Evolutionary conservation across 306 rosid species (phyloP).

Genomic region (Trifolium subterraneum): DNA sequence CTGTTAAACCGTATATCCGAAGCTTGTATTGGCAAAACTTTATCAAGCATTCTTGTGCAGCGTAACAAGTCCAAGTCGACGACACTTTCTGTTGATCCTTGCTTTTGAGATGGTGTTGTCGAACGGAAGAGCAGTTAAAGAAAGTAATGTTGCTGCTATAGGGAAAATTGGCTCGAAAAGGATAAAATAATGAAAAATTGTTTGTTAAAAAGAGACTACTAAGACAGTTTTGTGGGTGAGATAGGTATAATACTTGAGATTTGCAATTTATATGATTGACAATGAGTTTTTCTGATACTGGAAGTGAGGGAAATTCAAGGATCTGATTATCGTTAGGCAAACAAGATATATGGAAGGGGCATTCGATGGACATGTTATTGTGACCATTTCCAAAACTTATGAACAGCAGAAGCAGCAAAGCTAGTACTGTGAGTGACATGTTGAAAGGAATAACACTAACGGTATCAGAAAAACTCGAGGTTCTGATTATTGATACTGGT

Average conservation of each 20-base stretch:
- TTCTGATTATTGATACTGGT: too few species aligned
- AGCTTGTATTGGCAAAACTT: neutral
- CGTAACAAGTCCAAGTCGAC: neutral
- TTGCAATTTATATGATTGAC: neutral
- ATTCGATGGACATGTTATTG: neutral
- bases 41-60: neutral
- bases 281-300: neutral
- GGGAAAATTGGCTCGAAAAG: neutral
- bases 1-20: neutral
- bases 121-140: conserved; percentile 12
- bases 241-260: neutral
- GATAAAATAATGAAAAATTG: conserved; percentile 26
- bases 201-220: neutral
- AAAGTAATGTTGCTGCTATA: neutral
- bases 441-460: too few species aligned
- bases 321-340: neutral
- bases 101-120: neutral
- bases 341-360: conserved; percentile 12
- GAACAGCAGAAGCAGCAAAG: neutral
- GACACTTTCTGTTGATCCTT: neutral
- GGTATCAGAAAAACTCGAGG: too few species aligned
- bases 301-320: conserved; percentile 18
- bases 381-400: neutral
- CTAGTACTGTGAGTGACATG: neutral
- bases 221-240: conserved; percentile 22